Base-by-base conservation (phyloP, 2,329 filamentous ascomycete species). In the Pyrenophora tritici-repentis region DNA sequence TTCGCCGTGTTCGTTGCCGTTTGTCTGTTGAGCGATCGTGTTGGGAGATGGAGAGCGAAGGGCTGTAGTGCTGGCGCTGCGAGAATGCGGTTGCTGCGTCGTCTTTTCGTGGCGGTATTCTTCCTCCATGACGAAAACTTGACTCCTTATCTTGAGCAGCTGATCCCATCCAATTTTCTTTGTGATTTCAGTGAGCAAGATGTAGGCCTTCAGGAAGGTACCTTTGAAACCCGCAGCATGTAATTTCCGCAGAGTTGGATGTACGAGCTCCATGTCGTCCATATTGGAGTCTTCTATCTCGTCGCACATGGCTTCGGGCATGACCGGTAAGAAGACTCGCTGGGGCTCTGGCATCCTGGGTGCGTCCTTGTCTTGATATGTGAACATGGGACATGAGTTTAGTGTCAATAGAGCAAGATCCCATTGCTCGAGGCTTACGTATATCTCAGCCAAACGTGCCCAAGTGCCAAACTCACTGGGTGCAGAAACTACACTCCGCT, bases 381-480 rank as follows among this genome's bases (percentile, higher is more conserved):
- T 99, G 74, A 99, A 99, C 94, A 99, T 99, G 7, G 94, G 94
- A 73, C 94, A 99, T 14, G 94, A 99, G 76, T 99, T 99, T 44
- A 99, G 82, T 3, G 94, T 97, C 4, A 96, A 86, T 18, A 99
- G 82, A 0, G 94, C 94, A 62, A 97, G 86, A 69, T 97, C 94
- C 91, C 94, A 99, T 70, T 96, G 90, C 72, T 99, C 94, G 76
- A 96, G 85, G 42, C 88, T 85, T 47, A 97, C 90, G 64, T 99
- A 99, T 26, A 97, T 89, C 71, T 97, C 91, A 2, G 92, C 92
- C 57, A 99, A 76, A 50, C 92, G 83, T 50, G 94, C 93, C 94
- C 94, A 99, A 0, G 94, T 97, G 46, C 90, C 90, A 68, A 99
- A 99, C 73, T 99, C 94, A 73, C 91, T 97, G 0, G 94, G 94